These are phyloP conservation scores for Solanum ahanhuiri DNA, from an alignment of 257 asterid genomes.

Conservation along the genomic window DNA sequence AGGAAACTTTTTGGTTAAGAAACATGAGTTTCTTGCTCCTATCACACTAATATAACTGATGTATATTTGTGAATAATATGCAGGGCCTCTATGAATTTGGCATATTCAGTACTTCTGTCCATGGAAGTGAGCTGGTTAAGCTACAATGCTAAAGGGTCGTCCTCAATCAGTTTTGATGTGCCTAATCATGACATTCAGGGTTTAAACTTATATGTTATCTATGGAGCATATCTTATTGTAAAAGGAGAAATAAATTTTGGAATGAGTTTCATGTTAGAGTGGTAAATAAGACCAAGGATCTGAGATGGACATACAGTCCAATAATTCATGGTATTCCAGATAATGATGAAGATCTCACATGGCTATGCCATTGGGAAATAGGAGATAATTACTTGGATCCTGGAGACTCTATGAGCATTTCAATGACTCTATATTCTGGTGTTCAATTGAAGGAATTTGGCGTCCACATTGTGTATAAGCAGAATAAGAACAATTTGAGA, in stretches of 20 bases:
- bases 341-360: not conserved
- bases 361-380: not conserved
- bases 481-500: not conserved
- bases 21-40: not conserved
- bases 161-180: not conserved
- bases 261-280: not conserved
- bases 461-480: too few species aligned
- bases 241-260: not conserved
- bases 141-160: not conserved
- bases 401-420: not conserved
- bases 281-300: not conserved
- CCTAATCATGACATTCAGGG: not conserved
- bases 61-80: not conserved
- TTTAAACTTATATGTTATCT: not conserved
- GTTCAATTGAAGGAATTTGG: too few species aligned
- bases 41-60: not conserved
- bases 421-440: too few species aligned
- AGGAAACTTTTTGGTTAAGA: too few species aligned
- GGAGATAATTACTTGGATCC: not conserved
- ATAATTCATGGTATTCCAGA: not conserved
- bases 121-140: not conserved
- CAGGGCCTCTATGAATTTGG: not conserved
- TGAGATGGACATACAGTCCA: not conserved
- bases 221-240: not conserved
- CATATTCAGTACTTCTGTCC: not conserved